These are phyloP conservation scores for Glycine latifolia DNA, from an alignment of 306 rosid genomes.

Conservation along the genomic window DNA sequence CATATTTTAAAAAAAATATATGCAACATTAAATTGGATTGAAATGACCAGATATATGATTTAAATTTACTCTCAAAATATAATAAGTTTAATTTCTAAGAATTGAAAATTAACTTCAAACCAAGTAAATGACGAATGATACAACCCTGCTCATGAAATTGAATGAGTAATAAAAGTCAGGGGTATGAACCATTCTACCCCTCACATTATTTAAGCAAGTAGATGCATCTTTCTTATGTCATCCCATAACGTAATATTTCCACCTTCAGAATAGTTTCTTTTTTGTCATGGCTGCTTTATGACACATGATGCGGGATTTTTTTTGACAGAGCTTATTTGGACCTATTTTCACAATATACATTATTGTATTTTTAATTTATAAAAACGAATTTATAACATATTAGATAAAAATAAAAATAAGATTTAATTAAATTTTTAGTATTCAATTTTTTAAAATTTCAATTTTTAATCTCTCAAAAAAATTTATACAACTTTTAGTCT, in stretches of 20 bases:
- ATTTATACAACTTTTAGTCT: too few relatives aligned
- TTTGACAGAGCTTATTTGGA: too few relatives aligned
- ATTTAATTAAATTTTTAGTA: too few relatives aligned
- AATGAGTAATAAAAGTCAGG: slow-evolving; percentile 23
- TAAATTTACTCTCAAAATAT: too few relatives aligned
- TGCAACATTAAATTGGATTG: too few relatives aligned
- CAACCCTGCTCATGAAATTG: too few relatives aligned
- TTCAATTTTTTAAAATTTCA: too few relatives aligned
- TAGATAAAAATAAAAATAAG: not conserved
- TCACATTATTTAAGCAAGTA: not conserved
- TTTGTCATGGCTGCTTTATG: not conserved
- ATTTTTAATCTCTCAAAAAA: too few relatives aligned
- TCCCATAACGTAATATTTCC: slow-evolving; percentile 28
- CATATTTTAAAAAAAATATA: too few relatives aligned
- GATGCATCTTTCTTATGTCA: slow-evolving; percentile 35
- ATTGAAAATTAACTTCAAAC: too few relatives aligned
- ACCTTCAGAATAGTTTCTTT: not conserved
- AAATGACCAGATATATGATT: too few relatives aligned
- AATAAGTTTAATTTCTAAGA: too few relatives aligned
- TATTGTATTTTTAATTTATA: not conserved
- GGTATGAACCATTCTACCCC: not conserved
- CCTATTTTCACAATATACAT: not conserved
- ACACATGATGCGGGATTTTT: not conserved
- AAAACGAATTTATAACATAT: not conserved
- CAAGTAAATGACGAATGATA: not conserved